A percentile compares a stretch with the other conserved stretches of the same genome.
Conservation (phyloP, 768 basidiomycete species). For the Lanmaoa pseudosensibilis region DNA sequence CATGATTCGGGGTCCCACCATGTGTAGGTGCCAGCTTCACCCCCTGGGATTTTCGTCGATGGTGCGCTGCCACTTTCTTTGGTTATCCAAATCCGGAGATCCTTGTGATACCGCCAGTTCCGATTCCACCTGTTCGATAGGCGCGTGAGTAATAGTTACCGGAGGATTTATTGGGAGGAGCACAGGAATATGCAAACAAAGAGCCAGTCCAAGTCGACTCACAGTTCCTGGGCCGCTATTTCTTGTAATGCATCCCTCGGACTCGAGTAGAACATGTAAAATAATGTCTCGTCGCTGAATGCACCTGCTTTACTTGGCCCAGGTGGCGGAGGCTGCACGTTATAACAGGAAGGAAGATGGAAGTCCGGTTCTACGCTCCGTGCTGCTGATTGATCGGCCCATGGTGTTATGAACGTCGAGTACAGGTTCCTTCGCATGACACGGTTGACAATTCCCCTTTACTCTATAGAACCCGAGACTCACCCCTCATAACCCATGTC, state of each 20-base stretch:
- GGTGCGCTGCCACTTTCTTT: constrained; percentile 81
- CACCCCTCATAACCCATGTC: constrained; percentile 85
- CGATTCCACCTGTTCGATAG: constrained; percentile 69
- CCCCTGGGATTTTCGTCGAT: constrained; percentile 73
- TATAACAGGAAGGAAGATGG: constrained; percentile 89
- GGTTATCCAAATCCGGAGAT: constrained; percentile 78
- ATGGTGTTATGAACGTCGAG: constrained; percentile 93
- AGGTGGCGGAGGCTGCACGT: constrained; percentile 84
- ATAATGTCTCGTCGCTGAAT: constrained; percentile 94
- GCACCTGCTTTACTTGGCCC: constrained; percentile 76
- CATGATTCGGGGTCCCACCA: constrained; percentile 85
- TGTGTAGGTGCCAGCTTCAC: constrained; percentile 87
- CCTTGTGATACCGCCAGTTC: constrained; percentile 97
- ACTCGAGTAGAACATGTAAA: constrained; percentile 97
- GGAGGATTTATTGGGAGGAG: background rate
- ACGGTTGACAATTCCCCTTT: constrained; percentile 21
- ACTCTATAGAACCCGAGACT: constrained; percentile 37
- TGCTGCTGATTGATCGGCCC: constrained; percentile 88
- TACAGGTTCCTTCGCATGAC: constrained; percentile 62
- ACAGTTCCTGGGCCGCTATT: constrained; percentile 94
- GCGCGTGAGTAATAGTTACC: constrained; percentile 4
- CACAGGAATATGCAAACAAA: constrained; percentile 9
- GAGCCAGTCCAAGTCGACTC: constrained; percentile 38
- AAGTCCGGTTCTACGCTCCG: constrained; percentile 90
- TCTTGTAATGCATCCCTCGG: constrained; percentile 93